These are phyloP conservation scores for Ettlia oleoabundans DNA, from an alignment of 139 green algal species.

Conservation along the genomic window DNA sequence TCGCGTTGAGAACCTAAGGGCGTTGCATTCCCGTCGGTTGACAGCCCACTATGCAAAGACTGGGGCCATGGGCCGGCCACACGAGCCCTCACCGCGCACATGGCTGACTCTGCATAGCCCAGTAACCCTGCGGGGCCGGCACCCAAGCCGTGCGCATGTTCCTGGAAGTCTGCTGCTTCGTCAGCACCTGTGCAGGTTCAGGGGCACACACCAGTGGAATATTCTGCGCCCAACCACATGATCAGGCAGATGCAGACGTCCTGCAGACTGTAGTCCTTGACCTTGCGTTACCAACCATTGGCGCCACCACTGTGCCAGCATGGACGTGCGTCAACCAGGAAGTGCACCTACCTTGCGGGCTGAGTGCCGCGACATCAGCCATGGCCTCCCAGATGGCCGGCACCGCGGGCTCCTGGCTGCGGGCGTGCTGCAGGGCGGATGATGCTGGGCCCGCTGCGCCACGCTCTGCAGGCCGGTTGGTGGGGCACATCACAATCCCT, in stretches of 20 bases:
- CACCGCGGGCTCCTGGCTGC: conserved; percentile 59
- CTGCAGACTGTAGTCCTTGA: no score
- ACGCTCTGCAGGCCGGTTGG: neutral
- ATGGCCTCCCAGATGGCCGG: conserved; percentile 81
- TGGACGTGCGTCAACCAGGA: no score
- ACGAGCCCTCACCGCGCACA: conserved; percentile 13
- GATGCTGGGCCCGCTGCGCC: neutral
- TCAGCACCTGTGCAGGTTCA: conserved; percentile 1
- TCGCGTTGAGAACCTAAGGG: neutral
- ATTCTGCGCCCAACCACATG: neutral
- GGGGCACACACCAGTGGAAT: neutral
- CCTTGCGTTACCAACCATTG: neutral
- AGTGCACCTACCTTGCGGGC: conserved; percentile 19
- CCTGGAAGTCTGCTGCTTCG: conserved; percentile 49
- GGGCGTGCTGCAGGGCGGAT: conserved; percentile 58
- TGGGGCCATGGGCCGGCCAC: conserved; percentile 1
- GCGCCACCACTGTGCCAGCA: no score
- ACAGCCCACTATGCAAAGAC: no score
- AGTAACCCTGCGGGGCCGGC: conserved; percentile 42
- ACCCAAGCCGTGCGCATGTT: conserved; percentile 67
- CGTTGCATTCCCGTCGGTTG: no score
- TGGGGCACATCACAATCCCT: no score
- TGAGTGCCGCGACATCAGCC: conserved; percentile 58
- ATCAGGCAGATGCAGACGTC: no score
- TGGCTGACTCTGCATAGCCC: conserved; percentile 48